These are phyloP conservation scores for Pseudocercospora fuligena DNA, from an alignment of 2,329 filamentous ascomycete genomes.

Conservation along the genomic window DNA sequence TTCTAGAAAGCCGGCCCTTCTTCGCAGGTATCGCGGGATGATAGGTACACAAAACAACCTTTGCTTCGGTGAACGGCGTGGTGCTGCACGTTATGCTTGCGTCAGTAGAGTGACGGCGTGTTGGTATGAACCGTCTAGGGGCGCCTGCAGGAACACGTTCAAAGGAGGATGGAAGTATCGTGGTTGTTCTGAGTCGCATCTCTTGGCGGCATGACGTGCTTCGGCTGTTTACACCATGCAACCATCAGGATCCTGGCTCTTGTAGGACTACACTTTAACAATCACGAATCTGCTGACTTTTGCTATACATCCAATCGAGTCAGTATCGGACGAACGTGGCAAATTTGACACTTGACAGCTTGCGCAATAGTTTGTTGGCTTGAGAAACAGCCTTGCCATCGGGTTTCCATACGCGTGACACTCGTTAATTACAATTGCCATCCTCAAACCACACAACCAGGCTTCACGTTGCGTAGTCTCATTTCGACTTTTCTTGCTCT, in stretches of 20 bases:
- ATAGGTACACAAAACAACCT: background rate
- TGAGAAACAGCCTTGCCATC: constrained; percentile 7
- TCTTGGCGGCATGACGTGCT: constrained; percentile 4
- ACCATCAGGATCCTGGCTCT: no score
- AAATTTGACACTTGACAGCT: background rate
- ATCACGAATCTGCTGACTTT: background rate
- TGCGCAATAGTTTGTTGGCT: constrained; percentile 1
- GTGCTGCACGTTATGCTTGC: background rate
- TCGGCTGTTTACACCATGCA: no score
- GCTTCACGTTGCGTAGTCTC: background rate
- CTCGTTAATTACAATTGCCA: background rate
- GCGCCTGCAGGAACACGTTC: background rate
- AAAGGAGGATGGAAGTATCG: background rate
- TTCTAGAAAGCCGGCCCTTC: background rate
- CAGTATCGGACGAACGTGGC: background rate
- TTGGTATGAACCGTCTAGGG: background rate
- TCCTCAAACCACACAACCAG: background rate
- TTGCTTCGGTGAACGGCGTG: background rate
- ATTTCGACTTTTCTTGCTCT: background rate
- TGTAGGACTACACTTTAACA: background rate
- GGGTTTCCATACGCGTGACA: constrained; percentile 3
- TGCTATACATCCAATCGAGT: background rate
- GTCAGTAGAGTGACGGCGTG: background rate
- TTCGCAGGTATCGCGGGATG: constrained; percentile 6
- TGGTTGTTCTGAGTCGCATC: constrained; percentile 4